Evolutionary conservation across 2,329 filamentous ascomycete genomes (phyloP).

Genomic region (Aureobasidium subglaciale): DNA sequence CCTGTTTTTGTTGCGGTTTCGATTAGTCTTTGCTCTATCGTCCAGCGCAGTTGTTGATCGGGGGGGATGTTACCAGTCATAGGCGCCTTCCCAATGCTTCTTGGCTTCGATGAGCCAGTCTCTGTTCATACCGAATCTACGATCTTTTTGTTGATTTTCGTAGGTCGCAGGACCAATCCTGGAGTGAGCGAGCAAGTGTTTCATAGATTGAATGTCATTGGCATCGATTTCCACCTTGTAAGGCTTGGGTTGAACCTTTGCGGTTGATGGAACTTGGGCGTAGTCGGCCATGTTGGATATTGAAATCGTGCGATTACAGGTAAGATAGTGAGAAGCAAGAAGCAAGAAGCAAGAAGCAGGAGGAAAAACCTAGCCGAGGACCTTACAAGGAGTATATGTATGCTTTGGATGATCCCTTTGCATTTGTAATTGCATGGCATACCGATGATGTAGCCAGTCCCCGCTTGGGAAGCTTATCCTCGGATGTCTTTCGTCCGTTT

Average conservation of each 20-base stretch:
- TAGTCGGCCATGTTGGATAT: slow-evolving; percentile 21
- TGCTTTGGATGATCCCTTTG: too few relatives aligned
- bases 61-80: slow-evolving; percentile 26
- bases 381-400: too few relatives aligned
- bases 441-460: slow-evolving; percentile 3
- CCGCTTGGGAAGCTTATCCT: slow-evolving; percentile 7
- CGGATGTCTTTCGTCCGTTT: neutral
- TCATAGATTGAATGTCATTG: slow-evolving; percentile 39
- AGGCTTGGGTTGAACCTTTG: slow-evolving; percentile 32
- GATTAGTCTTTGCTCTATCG: neutral
- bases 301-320: neutral
- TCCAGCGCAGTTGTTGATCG: neutral
- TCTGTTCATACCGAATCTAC: slow-evolving; percentile 39
- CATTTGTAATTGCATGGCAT: slow-evolving; percentile 5
- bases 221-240: slow-evolving; percentile 41
- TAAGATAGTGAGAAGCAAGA: too few relatives aligned
- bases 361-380: too few relatives aligned
- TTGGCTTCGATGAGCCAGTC: slow-evolving; percentile 40
- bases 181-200: slow-evolving; percentile 41
- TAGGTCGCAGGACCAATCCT: slow-evolving; percentile 43
- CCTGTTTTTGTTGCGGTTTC: slow-evolving; percentile 17
- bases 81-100: slow-evolving; percentile 28
- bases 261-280: slow-evolving; percentile 29
- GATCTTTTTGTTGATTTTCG: slow-evolving; percentile 40
- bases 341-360: too few relatives aligned